A percentile compares a stretch with the other conserved stretches of the same genome.
Evolutionary conservation across 148 eudicot genomes (phyloP).

Genomic region (Fagopyrum homotropicum): DNA sequence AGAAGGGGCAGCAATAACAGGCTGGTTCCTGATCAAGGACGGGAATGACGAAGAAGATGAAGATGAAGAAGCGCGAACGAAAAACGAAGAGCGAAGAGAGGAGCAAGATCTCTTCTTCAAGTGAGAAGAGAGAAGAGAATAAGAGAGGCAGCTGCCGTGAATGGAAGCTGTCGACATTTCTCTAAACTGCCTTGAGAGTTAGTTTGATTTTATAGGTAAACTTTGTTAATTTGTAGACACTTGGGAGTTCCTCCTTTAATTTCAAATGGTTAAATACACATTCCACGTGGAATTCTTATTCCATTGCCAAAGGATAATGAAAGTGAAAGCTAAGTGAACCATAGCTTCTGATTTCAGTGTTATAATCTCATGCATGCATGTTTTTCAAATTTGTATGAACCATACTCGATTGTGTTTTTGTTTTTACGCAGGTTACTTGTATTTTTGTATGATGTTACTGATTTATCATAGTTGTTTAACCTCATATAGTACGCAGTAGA

Average conservation of each 20-base stretch:
- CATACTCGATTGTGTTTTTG: too few relatives aligned
- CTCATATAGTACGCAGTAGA: too few relatives aligned
- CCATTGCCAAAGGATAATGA: constrained; percentile 1
- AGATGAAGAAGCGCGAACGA: constrained; percentile 9
- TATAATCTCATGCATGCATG: too few relatives aligned
- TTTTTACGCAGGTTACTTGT: too few relatives aligned
- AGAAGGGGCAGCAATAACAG: constrained; percentile 79
- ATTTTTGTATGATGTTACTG: too few relatives aligned
- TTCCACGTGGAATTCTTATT: not conserved
- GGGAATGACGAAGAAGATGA: constrained; percentile 32
- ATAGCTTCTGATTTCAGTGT: not conserved
- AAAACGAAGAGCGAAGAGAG: constrained; percentile 17
- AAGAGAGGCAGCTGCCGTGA: constrained; percentile 1
- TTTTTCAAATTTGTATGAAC: too few relatives aligned
- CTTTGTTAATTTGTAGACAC: not conserved
- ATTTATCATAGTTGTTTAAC: too few relatives aligned
- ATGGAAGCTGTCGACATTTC: constrained; percentile 11
- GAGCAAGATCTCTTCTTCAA: not conserved
- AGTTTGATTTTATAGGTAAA: not conserved
- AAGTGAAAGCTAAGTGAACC: constrained; percentile 3
- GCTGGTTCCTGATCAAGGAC: constrained; percentile 62
- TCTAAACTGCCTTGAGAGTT: not conserved
- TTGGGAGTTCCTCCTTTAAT: not conserved
- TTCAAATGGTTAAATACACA: not conserved
- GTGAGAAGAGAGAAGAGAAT: constrained; percentile 2